phyloP scores from a whole-genome alignment of 2,329 filamentous ascomycete species.

The Grosmannia huntii region DNA sequence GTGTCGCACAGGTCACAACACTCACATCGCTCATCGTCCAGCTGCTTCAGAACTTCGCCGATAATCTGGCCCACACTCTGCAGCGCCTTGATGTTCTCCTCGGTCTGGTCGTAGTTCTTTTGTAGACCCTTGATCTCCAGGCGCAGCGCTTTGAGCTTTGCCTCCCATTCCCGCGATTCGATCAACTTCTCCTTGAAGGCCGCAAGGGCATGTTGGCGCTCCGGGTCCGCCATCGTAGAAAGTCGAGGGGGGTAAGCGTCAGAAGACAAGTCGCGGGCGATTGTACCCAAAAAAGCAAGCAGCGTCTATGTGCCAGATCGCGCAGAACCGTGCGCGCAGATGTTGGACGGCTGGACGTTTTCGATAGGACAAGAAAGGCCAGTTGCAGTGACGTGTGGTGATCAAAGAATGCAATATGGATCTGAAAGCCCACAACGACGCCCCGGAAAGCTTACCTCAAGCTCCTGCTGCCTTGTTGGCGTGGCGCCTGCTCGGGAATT shows the following conservation, averaged over 20 bases:
- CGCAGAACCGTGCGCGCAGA: background rate
- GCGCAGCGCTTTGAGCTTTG: constrained; percentile 87
- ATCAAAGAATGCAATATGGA: background rate
- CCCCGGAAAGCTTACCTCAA: constrained; percentile 22
- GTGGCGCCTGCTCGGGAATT: constrained; percentile 3
- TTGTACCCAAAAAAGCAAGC: background rate
- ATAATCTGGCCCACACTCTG: constrained; percentile 99
- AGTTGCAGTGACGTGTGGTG: background rate
- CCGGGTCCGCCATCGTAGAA: constrained; percentile 30
- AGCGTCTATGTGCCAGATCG: background rate
- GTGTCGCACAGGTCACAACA: constrained; percentile 8
- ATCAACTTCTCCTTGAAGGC: constrained; percentile 72
- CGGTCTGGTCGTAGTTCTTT: constrained; percentile 89
- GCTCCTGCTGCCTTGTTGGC: constrained; percentile 22
- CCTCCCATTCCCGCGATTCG: constrained; percentile 96
- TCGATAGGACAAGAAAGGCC: background rate
- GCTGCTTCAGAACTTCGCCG: constrained; percentile 95
- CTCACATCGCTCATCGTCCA: constrained; percentile 97
- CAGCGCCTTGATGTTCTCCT: constrained; percentile 98
- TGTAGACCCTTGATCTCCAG: constrained; percentile 93
- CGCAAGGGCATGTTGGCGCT: constrained; percentile 57
- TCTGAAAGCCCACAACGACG: background rate
- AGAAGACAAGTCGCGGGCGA: background rate
- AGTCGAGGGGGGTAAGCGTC: background rate
- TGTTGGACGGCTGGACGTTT: background rate